A percentile compares a stretch with the other conserved stretches of the same genome.
Evolutionary conservation across 1,284 basidiomycete genomes (phyloP).

Genomic region (Sporisorium iseilematis-ciliati): DNA sequence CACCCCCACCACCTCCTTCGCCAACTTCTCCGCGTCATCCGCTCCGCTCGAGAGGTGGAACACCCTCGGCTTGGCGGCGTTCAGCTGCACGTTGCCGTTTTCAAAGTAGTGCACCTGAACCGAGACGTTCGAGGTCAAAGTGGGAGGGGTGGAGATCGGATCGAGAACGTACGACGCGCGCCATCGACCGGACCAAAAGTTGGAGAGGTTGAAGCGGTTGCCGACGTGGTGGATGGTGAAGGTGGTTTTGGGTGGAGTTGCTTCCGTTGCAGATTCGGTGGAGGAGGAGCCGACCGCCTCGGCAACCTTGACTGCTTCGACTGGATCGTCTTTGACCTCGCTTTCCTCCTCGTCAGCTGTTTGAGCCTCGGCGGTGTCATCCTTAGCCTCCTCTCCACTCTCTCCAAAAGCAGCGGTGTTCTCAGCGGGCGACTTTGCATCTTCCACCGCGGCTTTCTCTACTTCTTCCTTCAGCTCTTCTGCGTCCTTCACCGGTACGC

Average conservation of each 20-base stretch:
- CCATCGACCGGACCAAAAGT: conserved; percentile 68
- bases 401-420: conserved; percentile 21
- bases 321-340: conserved; percentile 19
- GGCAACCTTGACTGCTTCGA: conserved; percentile 14
- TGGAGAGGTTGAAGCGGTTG: conserved; percentile 66
- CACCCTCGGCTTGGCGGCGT: conserved; percentile 33
- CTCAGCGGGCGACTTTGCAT: conserved; percentile 31
- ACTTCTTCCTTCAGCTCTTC: conserved; percentile 15
- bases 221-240: conserved; percentile 63
- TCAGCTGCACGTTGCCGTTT: conserved; percentile 68
- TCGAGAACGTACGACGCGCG: conserved; percentile 59
- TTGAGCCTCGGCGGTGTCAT: neutral
- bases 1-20: conserved; percentile 41
- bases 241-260: conserved; percentile 18
- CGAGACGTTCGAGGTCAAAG: conserved; percentile 27
- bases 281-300: conserved; percentile 19
- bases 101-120: conserved; percentile 69
- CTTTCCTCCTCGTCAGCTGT: neutral
- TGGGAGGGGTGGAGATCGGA: conserved; percentile 5
- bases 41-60: conserved; percentile 31
- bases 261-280: conserved; percentile 1
- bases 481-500: conserved; percentile 25
- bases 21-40: conserved; percentile 10
- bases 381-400: conserved; percentile 1
- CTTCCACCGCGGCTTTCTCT: conserved; percentile 24